phyloP scores from a whole-genome alignment of 345 rosid genomes.

The Litchi chinensis region DNA sequence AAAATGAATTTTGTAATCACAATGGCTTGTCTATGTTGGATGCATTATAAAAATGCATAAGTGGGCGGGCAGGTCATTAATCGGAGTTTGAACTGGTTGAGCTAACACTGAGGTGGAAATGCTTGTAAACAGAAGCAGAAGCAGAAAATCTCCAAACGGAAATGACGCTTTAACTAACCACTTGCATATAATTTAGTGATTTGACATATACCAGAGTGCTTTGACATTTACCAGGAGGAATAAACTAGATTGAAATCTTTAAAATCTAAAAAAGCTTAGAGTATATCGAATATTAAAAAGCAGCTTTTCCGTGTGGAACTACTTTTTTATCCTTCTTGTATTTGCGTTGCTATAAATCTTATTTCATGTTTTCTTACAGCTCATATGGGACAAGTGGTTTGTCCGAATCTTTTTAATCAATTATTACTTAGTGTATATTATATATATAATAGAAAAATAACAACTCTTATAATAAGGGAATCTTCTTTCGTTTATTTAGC shows the following conservation, averaged over 20 bases:
- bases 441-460: no score
- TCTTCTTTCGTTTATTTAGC: no score
- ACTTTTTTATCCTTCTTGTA: not conserved
- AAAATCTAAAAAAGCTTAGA: not conserved
- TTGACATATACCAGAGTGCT: not conserved
- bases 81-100: not conserved
- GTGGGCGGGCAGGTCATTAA: not conserved
- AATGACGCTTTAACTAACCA: not conserved
- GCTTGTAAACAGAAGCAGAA: not conserved
- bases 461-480: no score
- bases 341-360: no score
- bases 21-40: not conserved
- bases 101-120: not conserved
- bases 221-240: not conserved
- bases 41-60: no score
- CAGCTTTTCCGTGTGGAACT: not conserved
- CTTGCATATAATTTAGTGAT: not conserved
- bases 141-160: not conserved
- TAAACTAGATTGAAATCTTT: no score
- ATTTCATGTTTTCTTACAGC: no score
- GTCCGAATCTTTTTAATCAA: no score
- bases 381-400: no score
- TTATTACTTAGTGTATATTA: no score
- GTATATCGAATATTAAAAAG: slow-evolving; percentile 5
- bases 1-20: not conserved